phyloP scores from a whole-genome alignment of 768 basidiomycete species.

The Mycena latifolia region DNA sequence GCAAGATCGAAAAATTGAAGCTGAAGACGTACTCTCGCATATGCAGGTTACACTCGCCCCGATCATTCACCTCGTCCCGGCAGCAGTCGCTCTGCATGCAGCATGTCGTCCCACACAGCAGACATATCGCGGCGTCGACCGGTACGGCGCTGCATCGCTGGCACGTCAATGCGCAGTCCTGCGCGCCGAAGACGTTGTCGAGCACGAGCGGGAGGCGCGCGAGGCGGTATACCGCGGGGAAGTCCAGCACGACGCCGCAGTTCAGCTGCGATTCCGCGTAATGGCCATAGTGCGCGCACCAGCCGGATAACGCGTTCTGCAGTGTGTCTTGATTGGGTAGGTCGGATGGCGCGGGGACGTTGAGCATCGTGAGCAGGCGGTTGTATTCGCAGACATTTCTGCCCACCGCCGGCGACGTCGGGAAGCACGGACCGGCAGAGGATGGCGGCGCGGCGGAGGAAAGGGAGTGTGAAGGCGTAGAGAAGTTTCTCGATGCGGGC shows the following conservation, averaged over 20 bases:
- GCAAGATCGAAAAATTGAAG: not conserved
- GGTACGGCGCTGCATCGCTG: conserved; percentile 83
- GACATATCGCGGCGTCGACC: conserved; percentile 88
- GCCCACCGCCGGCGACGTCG: conserved; percentile 56
- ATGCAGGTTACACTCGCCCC: conserved; percentile 97
- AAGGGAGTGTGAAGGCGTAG: conserved; percentile 91
- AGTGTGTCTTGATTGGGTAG: conserved; percentile 87
- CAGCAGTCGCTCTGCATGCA: conserved; percentile 97
- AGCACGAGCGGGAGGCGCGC: conserved; percentile 84
- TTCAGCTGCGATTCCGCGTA: conserved; percentile 84
- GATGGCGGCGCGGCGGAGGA: conserved; percentile 89
- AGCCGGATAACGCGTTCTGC: conserved; percentile 90
- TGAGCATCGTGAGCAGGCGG: conserved; percentile 80
- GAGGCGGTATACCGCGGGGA: conserved; percentile 85
- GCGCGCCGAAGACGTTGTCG: conserved; percentile 85
- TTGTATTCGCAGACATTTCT: conserved; percentile 77
- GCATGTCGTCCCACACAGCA: conserved; percentile 88
- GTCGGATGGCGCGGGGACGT: conserved; percentile 83
- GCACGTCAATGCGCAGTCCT: conserved; percentile 82
- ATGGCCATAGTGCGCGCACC: conserved; percentile 91
- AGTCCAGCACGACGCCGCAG: conserved; percentile 85
- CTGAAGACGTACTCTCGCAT: conserved; percentile 84
- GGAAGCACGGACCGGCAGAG: conserved; percentile 83
- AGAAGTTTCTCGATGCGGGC: conserved; percentile 87
- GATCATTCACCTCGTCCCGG: conserved; percentile 69